These are phyloP conservation scores for Aspergillus steynii DNA, from an alignment of 495 filamentous ascomycete species.

Conservation along the genomic window DNA sequence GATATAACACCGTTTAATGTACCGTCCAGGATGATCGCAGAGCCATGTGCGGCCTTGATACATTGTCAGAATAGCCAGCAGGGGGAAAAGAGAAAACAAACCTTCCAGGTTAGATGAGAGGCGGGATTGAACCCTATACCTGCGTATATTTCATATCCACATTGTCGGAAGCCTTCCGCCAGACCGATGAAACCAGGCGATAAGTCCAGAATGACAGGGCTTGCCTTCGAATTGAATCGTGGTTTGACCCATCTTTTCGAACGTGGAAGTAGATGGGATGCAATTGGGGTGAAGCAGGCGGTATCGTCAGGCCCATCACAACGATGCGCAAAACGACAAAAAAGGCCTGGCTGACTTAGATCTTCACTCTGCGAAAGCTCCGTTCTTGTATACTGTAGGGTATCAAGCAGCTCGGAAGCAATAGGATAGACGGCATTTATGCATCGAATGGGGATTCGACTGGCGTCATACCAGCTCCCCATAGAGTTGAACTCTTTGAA, in stretches of 20 bases:
- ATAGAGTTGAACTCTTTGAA: slow-evolving; percentile 1
- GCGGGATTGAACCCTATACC: neutral
- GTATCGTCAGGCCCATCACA: neutral
- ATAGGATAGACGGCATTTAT: neutral
- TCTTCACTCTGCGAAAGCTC: neutral
- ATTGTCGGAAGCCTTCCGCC: neutral
- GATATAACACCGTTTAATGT: neutral
- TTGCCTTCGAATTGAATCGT: neutral
- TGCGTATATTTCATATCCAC: neutral
- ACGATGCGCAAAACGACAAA: neutral
- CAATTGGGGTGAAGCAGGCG: neutral
- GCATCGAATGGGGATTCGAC: neutral
- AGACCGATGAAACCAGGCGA: neutral
- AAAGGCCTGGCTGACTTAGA: neutral
- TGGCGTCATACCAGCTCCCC: neutral
- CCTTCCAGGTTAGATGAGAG: neutral
- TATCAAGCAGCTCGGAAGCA: no score
- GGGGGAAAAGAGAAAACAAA: neutral
- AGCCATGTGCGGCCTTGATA: no score
- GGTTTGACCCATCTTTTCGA: neutral
- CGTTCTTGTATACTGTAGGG: no score
- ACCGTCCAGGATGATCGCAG: neutral
- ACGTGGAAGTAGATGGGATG: neutral
- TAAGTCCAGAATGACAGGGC: neutral
- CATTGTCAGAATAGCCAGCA: neutral